phyloP scores from a whole-genome alignment of 768 basidiomycete genomes.

The Amanita exitialis region DNA sequence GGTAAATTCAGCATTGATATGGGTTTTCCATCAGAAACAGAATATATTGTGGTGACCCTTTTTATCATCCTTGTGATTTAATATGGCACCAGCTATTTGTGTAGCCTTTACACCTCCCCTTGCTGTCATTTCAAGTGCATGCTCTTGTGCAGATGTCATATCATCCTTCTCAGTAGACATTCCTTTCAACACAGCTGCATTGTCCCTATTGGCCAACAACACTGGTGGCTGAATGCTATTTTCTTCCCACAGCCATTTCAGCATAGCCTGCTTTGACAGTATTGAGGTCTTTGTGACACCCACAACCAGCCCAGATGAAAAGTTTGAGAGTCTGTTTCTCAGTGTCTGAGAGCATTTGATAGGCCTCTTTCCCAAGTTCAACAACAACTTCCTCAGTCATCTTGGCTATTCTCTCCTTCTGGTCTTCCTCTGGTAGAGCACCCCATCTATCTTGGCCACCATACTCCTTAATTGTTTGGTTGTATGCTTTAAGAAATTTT shows the following conservation, averaged over 20 bases:
- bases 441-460: slow-evolving; percentile 15
- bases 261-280: too few species aligned
- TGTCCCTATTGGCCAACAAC: too few species aligned
- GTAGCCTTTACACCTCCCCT: slow-evolving; percentile 13
- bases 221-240: too few species aligned
- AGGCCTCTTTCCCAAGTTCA: not conserved
- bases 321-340: not conserved
- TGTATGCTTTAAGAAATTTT: slow-evolving; percentile 11
- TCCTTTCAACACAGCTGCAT: too few species aligned
- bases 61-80: slow-evolving; percentile 23
- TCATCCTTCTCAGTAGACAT: not conserved
- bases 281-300: not conserved
- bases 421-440: slow-evolving; percentile 13
- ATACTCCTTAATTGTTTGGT: slow-evolving; percentile 13
- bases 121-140: not conserved
- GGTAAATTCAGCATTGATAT: too few species aligned
- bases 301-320: not conserved
- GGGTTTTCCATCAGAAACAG: not conserved
- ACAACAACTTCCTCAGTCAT: not conserved
- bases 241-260: too few species aligned
- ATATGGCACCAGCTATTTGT: slow-evolving; percentile 11
- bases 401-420: slow-evolving; percentile 3
- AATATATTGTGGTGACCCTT: slow-evolving; percentile 16
- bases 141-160: not conserved
- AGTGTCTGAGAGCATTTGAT: not conserved